Evolutionary conservation across 2,329 filamentous ascomycete genomes (phyloP), one percentile per base, ranked within the genome.

Genomic region (Ophiobolus disseminans): DNA sequence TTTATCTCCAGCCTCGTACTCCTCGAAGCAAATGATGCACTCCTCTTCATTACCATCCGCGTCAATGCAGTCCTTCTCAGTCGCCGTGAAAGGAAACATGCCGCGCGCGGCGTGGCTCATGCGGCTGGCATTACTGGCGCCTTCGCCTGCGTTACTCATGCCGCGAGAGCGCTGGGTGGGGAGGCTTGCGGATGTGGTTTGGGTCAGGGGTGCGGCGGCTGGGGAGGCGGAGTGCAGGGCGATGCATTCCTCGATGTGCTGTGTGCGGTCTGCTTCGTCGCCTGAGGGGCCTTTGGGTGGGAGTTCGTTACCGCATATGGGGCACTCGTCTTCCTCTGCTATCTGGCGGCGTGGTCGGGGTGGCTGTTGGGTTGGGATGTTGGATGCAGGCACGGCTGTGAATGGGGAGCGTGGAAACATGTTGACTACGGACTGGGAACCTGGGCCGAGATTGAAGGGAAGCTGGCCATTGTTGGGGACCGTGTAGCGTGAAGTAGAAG

Each of bases 271-370:
- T 1, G 58, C 52, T 17, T 78, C 75, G 13, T 75, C 75, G 6
- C 69, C 70, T 19, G 69, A 55, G 1, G 65, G 60, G 4, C 63
- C 69, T 44, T 68, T 72, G 2, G 83, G 80, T 0, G 89, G 88
- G 3, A 91, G 78, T 71, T 91, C 87, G 28, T 78, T 74, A 63
- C 89, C 88, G 61, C 89, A 93, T 35, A 92, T 82, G 0, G 89
- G 89, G 53, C 89, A 93, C 62, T 90, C 87, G 65, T 92, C 89
- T 65, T 91, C 89, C 67, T 92, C 89, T 2, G 69, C 59, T 10
- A 79, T 68, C 42, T 70, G 60, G 17, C 63, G 58, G 16, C 65
- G 47, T 3, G 62, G 65, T 1, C 57, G 58, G 14, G 57, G 46
- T 10, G 62, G 63, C 17, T 61, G 62, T 16, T 55, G 50, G 10